Base-by-base conservation (phyloP, 495 filamentous ascomycete species). In the Friedmanniomyces endolithicus region DNA sequence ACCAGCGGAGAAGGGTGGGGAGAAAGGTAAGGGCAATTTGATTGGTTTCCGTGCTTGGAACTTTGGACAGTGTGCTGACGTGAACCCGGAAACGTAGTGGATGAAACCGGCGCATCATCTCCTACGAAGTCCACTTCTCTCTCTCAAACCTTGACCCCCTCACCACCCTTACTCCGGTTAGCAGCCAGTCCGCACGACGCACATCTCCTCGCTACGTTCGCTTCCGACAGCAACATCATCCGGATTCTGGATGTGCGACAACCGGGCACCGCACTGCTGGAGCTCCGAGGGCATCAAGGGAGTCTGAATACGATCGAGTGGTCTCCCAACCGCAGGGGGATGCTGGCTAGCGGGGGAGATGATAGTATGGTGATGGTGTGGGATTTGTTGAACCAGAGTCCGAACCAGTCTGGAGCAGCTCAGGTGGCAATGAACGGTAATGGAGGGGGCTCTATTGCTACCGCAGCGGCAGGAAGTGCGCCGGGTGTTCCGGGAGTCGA, bases 161-260 rank as follows among this genome's bases (percentile, higher is more conserved):
- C 89, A 27, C 90, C 89, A 3, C 88, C 92, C 1, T 70, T 98
- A 22, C 71, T 98, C 55, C 80, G 92, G 48, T 78, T 96, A 47
- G 87, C 90, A 77, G 92, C 92, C 23, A 97, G 94, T 1, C 92
- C 92, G 1, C 92, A 97, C 64, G 92, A 99, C 67, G 81, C 87
- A 33, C 90, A 99, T 65, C 81, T 99, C 27, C 82, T 99, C 37
- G 90, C 94, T 9, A 99, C 92, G 22, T 97, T 99, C 67, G 90
- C 90, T 19, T 82, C 86, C 66, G 94, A 99, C 66, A 90, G 86
- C 14, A 89, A 84, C 63, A 74, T 96, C 46, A 88, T 99, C 65
- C 85, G 92, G 22, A 94, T 99, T 53, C 82, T 99, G 16, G 92
- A 99, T 63, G 90, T 96, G 14, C 86, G 92, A 17, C 94, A 97